Percentiles rank a stretch among this genome's conserved stretches.
Conservation (phyloP, 2,329 filamentous ascomycete species). For the Aspergillus cejpii region DNA sequence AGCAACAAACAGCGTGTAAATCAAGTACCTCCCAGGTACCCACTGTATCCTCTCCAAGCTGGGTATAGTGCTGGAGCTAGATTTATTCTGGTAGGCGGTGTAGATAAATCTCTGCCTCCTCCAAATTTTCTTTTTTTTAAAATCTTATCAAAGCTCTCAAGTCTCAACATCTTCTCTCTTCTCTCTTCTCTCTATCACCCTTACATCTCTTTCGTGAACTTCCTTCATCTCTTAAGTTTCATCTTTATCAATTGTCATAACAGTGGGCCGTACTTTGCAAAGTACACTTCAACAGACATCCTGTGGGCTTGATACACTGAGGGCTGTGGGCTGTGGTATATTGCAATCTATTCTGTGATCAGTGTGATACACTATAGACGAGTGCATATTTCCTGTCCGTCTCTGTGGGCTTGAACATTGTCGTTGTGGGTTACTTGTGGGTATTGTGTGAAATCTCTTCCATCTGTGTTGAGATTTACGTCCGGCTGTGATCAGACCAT, state of each 20-base stretch:
- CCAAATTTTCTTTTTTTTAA: conserved; percentile 19
- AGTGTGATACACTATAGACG: conserved; percentile 34
- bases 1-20: conserved; percentile 6
- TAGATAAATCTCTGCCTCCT: conserved; percentile 24
- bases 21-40: conserved; percentile 14
- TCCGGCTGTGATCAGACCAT: conserved; percentile 27
- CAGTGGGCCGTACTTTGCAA: conserved; percentile 31
- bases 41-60: conserved; percentile 10
- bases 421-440: conserved; percentile 40
- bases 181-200: conserved; percentile 16
- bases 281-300: conserved; percentile 33
- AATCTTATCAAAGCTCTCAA: not conserved
- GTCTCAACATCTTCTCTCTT: conserved; percentile 9
- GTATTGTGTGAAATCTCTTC: conserved; percentile 25
- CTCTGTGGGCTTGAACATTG: conserved; percentile 42
- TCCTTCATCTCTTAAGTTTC: conserved; percentile 10
- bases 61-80: conserved; percentile 16
- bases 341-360: conserved; percentile 38
- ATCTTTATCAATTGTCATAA: conserved; percentile 25
- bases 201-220: conserved; percentile 5
- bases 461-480: conserved; percentile 12
- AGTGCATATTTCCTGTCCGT: conserved; percentile 39
- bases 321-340: conserved; percentile 41
- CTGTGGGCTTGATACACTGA: conserved; percentile 37
- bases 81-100: conserved; percentile 22